Percentiles rank a stretch among this genome's conserved stretches.
Conservation (phyloP, 306 rosid species). For the Cucumis melo region DNA sequence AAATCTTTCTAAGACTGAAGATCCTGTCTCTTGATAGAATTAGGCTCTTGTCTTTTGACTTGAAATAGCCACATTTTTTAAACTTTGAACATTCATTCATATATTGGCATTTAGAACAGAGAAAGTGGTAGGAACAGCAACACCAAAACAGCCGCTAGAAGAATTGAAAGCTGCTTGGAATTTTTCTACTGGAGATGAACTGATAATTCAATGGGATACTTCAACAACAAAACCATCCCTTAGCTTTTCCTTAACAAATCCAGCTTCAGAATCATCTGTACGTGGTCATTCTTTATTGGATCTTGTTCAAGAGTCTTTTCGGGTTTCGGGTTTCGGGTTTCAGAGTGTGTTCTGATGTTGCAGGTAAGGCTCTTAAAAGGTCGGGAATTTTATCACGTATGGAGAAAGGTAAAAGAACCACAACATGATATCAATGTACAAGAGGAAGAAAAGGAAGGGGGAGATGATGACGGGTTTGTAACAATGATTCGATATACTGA, state of each 20-base stretch:
- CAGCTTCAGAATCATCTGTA: conserved; percentile 50
- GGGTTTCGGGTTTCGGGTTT: not conserved
- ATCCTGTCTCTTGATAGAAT: too few species aligned
- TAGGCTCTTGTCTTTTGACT: not conserved
- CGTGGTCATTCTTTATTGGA: not conserved
- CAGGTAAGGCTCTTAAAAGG: conserved; percentile 78
- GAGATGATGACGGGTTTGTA: conserved; percentile 49
- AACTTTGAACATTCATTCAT: conserved; percentile 13
- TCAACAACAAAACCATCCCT: conserved; percentile 38
- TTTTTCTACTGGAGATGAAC: conserved; percentile 73
- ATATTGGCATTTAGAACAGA: conserved; percentile 68
- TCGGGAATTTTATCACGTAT: conserved; percentile 37
- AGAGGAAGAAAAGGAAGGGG: conserved; percentile 19
- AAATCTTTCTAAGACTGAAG: not conserved
- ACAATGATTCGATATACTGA: conserved; percentile 61
- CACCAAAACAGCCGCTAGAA: conserved; percentile 58
- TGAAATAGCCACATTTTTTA: not conserved
- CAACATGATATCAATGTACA: conserved; percentile 17
- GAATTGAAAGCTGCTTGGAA: conserved; percentile 62
- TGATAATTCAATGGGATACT: conserved; percentile 49
- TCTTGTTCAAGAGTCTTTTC: not conserved
- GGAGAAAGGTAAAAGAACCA: conserved; percentile 16
- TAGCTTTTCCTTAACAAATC: conserved; percentile 39
- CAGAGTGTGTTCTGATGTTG: not conserved
- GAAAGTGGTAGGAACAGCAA: conserved; percentile 79